Evolutionary conservation across 1,284 basidiomycete genomes (phyloP), one percentile per base, ranked within the genome.

Genomic region (Xanthoconium separans): DNA sequence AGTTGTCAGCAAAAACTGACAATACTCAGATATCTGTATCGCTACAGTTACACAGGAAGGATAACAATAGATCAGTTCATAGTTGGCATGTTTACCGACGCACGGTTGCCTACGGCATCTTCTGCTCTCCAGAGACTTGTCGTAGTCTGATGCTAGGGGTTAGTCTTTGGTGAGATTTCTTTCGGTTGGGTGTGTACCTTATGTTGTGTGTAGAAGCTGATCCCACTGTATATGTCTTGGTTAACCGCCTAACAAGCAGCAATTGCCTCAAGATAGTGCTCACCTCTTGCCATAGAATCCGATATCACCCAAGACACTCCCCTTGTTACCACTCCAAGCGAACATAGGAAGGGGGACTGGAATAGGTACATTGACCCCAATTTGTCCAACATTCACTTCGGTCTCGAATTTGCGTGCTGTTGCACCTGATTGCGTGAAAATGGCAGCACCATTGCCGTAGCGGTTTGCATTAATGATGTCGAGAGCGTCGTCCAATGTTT

Each of bases 341-440:
- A 94, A 95, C 93, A 97, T 96, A 11, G 88, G 89, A 46, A 91
- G 77, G 43, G 95, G 93, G 5, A 94, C 90, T 48, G 95, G 88
- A 65, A 97, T 92, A 43, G 95, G 88, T 2, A 96, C 90, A 68
- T 99, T 98, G 73, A 99, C 85, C 42, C 93, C 93, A 65, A 96
- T 82, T 74, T 98, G 65, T 41, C 96, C 96, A 48, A 93, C 88
- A 59, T 98, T 91, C 56, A 96, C 87, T 55, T 88, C 81, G 44
- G 80, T 81, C 75, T 99, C 95, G 61, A 97, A 99, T 73, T 91
- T 92, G 57, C 96, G 85, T 20, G 94, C 95, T 8, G 94, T 94
- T 31, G 95, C 91, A n/a, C 96, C 96, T 46, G 90, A 93, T 74
- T 95, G 92, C 31, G 96, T 99, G 72, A 98, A 98, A 68, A 98